These are phyloP conservation scores for Pichia nakasei DNA, from an alignment of 805 yeast species.

Conservation along the genomic window DNA sequence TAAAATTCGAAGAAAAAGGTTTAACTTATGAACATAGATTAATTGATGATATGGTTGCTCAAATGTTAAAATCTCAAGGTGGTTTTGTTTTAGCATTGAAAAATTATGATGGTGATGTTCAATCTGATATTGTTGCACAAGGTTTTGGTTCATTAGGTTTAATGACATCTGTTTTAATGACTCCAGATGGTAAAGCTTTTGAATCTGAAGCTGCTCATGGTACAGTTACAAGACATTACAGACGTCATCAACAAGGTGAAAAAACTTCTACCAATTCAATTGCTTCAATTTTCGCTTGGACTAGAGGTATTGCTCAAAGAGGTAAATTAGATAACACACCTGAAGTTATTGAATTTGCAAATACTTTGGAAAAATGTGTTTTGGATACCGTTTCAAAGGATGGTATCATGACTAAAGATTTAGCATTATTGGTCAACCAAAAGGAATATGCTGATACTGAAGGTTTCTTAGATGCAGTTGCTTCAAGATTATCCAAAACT, in stretches of 20 bases:
- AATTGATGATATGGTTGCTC: constrained; percentile 85
- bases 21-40: constrained; percentile 73
- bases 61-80: constrained; percentile 78
- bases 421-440: constrained; percentile 58
- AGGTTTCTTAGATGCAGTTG: constrained; percentile 73
- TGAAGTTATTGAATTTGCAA: constrained; percentile 60
- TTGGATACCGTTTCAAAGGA: constrained; percentile 65
- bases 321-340: constrained; percentile 69
- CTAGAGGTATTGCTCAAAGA: constrained; percentile 77
- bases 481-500: constrained; percentile 29
- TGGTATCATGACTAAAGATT: constrained; percentile 75
- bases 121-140: constrained; percentile 79
- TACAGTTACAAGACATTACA: constrained; percentile 78
- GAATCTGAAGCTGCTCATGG: constrained; percentile 87
- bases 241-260: constrained; percentile 74
- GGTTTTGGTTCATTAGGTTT: constrained; percentile 80
- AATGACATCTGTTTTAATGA: constrained; percentile 75
- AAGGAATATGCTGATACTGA: constrained; percentile 61
- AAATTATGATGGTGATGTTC: constrained; percentile 83
- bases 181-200: constrained; percentile 81
- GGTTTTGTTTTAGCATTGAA: constrained; percentile 75
- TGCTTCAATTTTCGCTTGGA: constrained; percentile 81
- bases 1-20: constrained; percentile 48
- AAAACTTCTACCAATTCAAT: constrained; percentile 81
- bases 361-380: constrained; percentile 56